phyloP scores from a whole-genome alignment of 148 eudicot species.

The Persicaria maculosa region DNA sequence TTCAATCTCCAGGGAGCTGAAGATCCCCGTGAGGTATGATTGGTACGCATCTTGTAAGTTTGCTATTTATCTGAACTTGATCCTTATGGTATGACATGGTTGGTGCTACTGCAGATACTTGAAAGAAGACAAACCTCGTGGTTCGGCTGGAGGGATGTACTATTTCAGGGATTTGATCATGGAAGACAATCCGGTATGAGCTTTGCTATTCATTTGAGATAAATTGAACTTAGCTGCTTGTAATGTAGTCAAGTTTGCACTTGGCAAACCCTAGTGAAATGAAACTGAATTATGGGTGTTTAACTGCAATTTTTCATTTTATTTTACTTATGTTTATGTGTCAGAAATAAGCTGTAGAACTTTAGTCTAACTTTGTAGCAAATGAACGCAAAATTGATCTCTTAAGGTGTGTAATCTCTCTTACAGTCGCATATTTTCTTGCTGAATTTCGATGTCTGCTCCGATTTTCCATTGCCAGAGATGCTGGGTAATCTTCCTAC shows the following conservation, averaged over 20 bases:
- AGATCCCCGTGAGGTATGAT: slow-evolving; percentile 73
- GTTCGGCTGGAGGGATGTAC: slow-evolving; percentile 89
- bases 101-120: slow-evolving; percentile 49
- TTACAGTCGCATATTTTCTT: slow-evolving; percentile 77
- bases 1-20: slow-evolving; percentile 85
- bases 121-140: slow-evolving; percentile 94
- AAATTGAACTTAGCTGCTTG: background rate
- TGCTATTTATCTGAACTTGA: background rate
- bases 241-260: background rate
- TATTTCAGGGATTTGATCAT: slow-evolving; percentile 78
- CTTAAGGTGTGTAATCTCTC: slow-evolving; percentile 1
- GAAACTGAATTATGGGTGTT: background rate
- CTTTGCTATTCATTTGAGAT: background rate
- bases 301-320: background rate
- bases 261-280: background rate
- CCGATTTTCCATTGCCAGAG: slow-evolving; percentile 62
- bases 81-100: slow-evolving; percentile 2
- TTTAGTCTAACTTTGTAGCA: background rate
- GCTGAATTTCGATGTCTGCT: slow-evolving; percentile 66
- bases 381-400: background rate
- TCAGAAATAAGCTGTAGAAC: background rate
- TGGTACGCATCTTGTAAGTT: too few relatives aligned
- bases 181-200: slow-evolving; percentile 78
- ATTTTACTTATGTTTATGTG: background rate
- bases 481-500: slow-evolving; percentile 53